Evolutionary conservation across 73 alveolate species (phyloP), one percentile per base, ranked within the genome.

Genomic region (Breviolum minutum): DNA sequence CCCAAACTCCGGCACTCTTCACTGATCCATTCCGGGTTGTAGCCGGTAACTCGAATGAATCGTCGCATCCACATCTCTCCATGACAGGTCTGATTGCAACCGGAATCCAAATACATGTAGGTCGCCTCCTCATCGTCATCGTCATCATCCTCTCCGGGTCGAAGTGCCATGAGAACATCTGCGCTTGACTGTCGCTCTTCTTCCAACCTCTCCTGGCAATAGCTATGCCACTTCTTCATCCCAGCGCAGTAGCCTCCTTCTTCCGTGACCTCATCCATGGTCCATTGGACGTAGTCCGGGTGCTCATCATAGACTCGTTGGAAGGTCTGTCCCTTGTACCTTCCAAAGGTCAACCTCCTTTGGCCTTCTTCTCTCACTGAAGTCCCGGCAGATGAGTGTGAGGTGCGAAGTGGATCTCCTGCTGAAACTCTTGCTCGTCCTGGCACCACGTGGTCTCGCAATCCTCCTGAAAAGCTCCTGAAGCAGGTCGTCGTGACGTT

Each of bases 31-130:
- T 8, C 7, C 14, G 62, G 85, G 0, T 0, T n/a, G 62, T 76
- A 27, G 16, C 62, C 63, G 5, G 85, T 76, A 0, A 0, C 20
- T 0, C 12, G 60, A 26, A 8, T 27, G 5, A n/a, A 76, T 13
- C 20, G 7, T 17, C 20, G 3, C 63, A 76, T 76, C 85, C 85
- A 76, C 5, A 7, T 2, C 85, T 76, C 85, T 76, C 85, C 85
- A 13, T 76, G 85, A 27, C 85, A 76, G 13, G 85, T 76, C 85
- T 76, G 85, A 76, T 76, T 76, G 62, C 85, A 76, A 14, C 85
- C 85, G 7, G 85, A 76, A 5, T 76, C 85, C 63, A 76, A 63
- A 61, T 11, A 76, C n/a, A 76, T 9, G 85, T 76, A 76, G 85
- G 63, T n/a, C 63, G 16, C 13, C 62, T 76, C 85, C 4, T 76